Conservation (phyloP, 768 basidiomycete species). For the Hebeloma cylindrosporum region DNA sequence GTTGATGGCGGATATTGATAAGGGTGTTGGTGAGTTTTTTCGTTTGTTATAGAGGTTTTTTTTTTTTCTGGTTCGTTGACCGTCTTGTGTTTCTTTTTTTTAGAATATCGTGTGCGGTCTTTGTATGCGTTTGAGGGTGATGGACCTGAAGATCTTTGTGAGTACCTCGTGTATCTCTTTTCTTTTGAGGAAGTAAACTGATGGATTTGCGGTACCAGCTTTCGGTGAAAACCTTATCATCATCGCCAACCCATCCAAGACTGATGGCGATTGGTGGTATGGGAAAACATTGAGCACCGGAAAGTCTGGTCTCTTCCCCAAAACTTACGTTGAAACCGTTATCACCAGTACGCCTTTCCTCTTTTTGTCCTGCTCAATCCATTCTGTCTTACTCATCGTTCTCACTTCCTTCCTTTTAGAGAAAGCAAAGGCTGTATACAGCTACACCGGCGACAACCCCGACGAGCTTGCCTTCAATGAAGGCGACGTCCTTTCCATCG, state of each 20-base stretch:
- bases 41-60: not conserved
- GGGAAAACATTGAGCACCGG: slow-evolving; percentile 67
- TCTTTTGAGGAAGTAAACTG: not conserved
- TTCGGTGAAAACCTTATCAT: slow-evolving; percentile 82
- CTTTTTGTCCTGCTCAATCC: not conserved
- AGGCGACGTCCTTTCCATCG: slow-evolving; percentile 74
- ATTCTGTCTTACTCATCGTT: slow-evolving; percentile 4
- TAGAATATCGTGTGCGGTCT: slow-evolving; percentile 76
- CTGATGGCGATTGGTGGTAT: slow-evolving; percentile 92
- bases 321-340: slow-evolving; percentile 79
- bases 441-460: slow-evolving; percentile 64
- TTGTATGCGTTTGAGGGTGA: slow-evolving; percentile 86
- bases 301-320: slow-evolving; percentile 85
- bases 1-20: slow-evolving; percentile 73
- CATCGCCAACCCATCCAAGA: slow-evolving; percentile 81
- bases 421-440: slow-evolving; percentile 77
- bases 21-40: slow-evolving; percentile 48
- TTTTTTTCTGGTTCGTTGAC: slow-evolving; percentile 9
- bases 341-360: slow-evolving; percentile 53
- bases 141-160: slow-evolving; percentile 85
- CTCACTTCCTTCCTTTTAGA: slow-evolving; percentile 35
- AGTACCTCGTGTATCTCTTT: slow-evolving; percentile 28
- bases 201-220: slow-evolving; percentile 39
- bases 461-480: slow-evolving; percentile 89
- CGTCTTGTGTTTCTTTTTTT: slow-evolving; percentile 4